Evolutionary conservation across 129 eudicot species (phyloP), one percentile per base, ranked within the genome.

Genomic region (Pseudognaphalium luteoalbum): DNA sequence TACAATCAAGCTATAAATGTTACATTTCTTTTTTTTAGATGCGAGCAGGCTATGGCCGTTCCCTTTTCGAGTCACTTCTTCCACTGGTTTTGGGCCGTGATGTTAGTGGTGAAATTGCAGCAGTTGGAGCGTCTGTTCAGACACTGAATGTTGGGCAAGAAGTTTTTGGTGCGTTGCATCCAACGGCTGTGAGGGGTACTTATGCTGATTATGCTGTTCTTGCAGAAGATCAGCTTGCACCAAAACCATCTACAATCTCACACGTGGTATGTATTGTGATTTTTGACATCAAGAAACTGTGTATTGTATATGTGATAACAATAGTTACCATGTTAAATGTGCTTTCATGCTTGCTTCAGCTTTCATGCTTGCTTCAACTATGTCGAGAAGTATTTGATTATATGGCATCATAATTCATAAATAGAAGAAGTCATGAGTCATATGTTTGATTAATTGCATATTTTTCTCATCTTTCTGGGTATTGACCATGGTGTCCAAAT

Each of bases 131-230:
- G 58, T 81, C 96, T 83, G 99, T 94, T 21, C 84, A 72, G 67
- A 82, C 92, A 12, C 87, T 89, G 56, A 81, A 70, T 34, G 90
- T 91, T 65, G 97, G 97, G 17, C 92, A 89, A 81, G 93, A 91
- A 73, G 99, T 94, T 6, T 94, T 91, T 74, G 97, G 99, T 68
- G 93, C 99, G 14, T 75, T 94, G 79, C 99, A 91, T 89, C 99
- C 99, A 72, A 94, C 99, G 33, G 99, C 99, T 62, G 86, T 86
- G 68, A 86, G 99, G 90, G 99, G 99, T 78, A 94, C 97, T 77
- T 94, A 87, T 52, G 73, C 93, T 54, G 99, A 94, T 81, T 94
- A 91, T 81, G 99, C 96, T 37, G 75, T 94, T 78, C 99, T 94
- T 56, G 76, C 93, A 29, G 92, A 91, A 83, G 97, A 94, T 75